Percentiles rank a stretch among this genome's conserved stretches.
phyloP scores from a whole-genome alignment of 345 rosid genomes.

The Salix brachista region DNA sequence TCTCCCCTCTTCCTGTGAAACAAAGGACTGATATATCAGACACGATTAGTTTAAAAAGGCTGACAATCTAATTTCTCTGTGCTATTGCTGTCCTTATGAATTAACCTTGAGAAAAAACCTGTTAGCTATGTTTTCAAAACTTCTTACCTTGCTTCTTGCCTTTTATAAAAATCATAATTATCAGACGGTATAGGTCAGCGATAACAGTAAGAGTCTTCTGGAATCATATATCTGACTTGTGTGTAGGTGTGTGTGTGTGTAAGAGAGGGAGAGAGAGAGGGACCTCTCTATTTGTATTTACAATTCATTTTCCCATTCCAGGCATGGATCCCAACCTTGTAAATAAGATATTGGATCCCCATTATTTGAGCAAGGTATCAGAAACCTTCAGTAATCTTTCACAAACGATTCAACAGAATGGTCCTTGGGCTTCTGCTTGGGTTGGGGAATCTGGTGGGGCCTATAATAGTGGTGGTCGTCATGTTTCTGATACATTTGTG shows the following conservation, averaged over 20 bases:
- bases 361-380: constrained; percentile 46
- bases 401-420: constrained; percentile 49
- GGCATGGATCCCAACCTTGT: constrained; percentile 74
- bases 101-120: neutral
- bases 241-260: neutral
- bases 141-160: neutral
- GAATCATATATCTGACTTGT: neutral
- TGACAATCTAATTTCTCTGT: neutral
- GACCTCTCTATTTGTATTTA: neutral
- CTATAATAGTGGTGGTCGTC: constrained; percentile 85
- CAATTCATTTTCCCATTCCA: constrained; percentile 28
- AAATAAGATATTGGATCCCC: constrained; percentile 75
- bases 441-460: constrained; percentile 99
- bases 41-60: neutral
- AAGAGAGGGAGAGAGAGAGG: neutral
- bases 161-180: too few relatives aligned
- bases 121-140: neutral
- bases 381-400: constrained; percentile 54
- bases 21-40: neutral
- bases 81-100: too few relatives aligned
- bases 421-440: constrained; percentile 96
- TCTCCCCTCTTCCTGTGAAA: neutral
- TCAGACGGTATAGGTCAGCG: neutral
- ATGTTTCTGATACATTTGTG: constrained; percentile 76
- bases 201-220: neutral